A percentile compares a stretch with the other conserved stretches of the same genome.
These are phyloP conservation scores for Aquilaria agallochum DNA, from an alignment of 441 rosid genomes.

Conservation along the genomic window DNA sequence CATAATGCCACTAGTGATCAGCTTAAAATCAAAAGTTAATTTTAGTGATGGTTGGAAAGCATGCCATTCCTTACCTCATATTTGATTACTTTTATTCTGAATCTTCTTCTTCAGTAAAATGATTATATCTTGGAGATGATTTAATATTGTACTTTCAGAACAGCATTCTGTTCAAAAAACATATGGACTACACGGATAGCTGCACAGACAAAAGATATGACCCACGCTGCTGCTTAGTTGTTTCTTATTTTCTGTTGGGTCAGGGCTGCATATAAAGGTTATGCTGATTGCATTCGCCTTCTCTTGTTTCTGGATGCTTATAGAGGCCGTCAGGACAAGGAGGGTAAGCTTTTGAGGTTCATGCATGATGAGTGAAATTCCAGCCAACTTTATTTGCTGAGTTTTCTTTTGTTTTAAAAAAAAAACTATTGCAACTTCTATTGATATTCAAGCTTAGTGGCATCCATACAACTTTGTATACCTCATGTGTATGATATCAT, in stretches of 20 bases:
- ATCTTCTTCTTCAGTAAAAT: constrained; percentile 5
- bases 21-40: no score
- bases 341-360: constrained; percentile 41
- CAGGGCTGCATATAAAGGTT: constrained; percentile 99
- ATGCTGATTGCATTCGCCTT: constrained; percentile 87
- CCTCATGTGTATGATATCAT: background rate
- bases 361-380: background rate
- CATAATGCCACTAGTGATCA: no score
- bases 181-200: no score
- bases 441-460: background rate
- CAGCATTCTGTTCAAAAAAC: no score
- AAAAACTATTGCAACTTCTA: no score
- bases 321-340: constrained; percentile 94
- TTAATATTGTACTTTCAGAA: no score
- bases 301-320: constrained; percentile 87
- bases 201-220: no score
- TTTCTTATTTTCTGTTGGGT: constrained; percentile 34
- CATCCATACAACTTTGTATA: background rate
- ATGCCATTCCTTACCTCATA: background rate
- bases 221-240: background rate
- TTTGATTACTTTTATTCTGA: background rate
- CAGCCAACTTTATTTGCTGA: no score
- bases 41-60: no score
- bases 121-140: no score
- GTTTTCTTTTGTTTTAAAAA: no score